Conservation (phyloP, 2,329 filamentous ascomycete species). For the Gliomastix tumulicola region DNA sequence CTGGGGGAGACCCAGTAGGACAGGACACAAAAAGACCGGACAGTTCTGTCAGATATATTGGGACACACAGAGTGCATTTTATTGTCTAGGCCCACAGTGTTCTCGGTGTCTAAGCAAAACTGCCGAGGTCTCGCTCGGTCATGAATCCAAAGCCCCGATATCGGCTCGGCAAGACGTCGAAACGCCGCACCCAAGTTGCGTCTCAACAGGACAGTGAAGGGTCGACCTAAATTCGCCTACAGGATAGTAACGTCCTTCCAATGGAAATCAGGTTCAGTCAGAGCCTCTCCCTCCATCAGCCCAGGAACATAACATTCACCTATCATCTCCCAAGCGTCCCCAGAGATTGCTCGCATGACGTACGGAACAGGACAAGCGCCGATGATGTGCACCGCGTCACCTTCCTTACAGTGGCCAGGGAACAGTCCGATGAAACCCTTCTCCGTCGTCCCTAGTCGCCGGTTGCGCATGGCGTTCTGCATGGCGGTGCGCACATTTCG, state of each 20-base stretch:
- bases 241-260: background rate
- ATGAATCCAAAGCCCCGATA: too few relatives aligned
- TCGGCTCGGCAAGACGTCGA: too few relatives aligned
- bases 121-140: too few relatives aligned
- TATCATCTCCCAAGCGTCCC: background rate
- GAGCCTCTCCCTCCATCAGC: background rate
- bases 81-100: too few relatives aligned
- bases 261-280: background rate
- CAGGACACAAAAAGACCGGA: too few relatives aligned
- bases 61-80: too few relatives aligned
- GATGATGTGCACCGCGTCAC: background rate
- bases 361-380: background rate
- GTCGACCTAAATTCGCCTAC: too few relatives aligned
- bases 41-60: too few relatives aligned
- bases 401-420: background rate
- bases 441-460: background rate
- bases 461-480: background rate
- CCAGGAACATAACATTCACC: slow-evolving; percentile 1
- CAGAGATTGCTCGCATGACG: background rate
- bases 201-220: too few relatives aligned
- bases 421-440: background rate
- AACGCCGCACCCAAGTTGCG: too few relatives aligned
- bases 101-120: too few relatives aligned
- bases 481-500: background rate
- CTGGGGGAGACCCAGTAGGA: too few relatives aligned